Evolutionary conservation across 2,329 filamentous ascomycete species (phyloP), one percentile per base, ranked within the genome.

Genomic region (Clarireedia monteithiana): DNA sequence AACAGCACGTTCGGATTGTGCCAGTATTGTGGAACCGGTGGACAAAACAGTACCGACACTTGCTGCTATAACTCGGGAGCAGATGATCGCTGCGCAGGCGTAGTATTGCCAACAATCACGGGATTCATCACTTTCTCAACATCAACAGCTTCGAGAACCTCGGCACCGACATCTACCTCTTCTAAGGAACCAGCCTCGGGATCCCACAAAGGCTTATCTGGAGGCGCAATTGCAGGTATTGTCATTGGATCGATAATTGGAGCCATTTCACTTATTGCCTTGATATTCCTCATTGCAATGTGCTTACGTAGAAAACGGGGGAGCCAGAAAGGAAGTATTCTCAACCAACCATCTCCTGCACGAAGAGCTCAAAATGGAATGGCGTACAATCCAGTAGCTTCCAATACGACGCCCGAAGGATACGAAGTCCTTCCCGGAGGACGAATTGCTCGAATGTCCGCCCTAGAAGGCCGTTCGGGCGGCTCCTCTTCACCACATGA

Each of bases 401-500:
- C 71, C 27, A 68, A 66, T 30, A 64, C 68, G 9, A 67, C 69
- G 10, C 67, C 67, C 2, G 67, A 68, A 62, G 85, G 82, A 42
- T 88, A 89, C 61, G 86, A 90, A 64, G 81, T 91, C 15, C 78
- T 95, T 10, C 89, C 91, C 5, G 91, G 91, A 45, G 91, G 90
- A 30, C 86, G 94, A 59, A 94, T 99, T 58, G 89, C 94, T 40
- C 85, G 94, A 55, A 97, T 99, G 94, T 91, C 92, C 40, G 94
- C 94, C 36, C 73, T 99, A 52, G 92, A 96, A 72, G 86, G 84
- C 5, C 82, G 86, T 54, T 80, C 83, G 23, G 82, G 83, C 0
- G 82, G 79, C 57, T 79, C 83, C 23, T 82, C 83, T 3, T 78
- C 83, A 14, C 60, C 66, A 30, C 62, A 60, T 10, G n/a, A 47